These are phyloP conservation scores for Pascua sp. DNA, from an alignment of 1,284 basidiomycete genomes.

Conservation along the genomic window DNA sequence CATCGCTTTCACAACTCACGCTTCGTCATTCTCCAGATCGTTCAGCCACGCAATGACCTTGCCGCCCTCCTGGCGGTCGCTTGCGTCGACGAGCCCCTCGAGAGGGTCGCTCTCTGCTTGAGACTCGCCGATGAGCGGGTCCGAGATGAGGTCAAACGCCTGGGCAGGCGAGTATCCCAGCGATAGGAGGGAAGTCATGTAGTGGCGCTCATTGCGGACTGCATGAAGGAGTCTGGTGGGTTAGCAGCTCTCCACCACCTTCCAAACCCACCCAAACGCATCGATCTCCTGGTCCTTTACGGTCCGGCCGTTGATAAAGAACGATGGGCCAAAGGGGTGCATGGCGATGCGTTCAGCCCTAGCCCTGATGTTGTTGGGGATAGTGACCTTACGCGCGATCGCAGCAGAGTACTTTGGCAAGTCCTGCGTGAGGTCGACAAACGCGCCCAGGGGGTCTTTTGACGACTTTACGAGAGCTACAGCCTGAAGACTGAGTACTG, in stretches of 20 bases:
- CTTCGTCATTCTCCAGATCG: slow-evolving; percentile 78
- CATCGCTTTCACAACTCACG: too few relatives aligned
- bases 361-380: slow-evolving; percentile 50
- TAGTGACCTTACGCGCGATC: slow-evolving; percentile 62
- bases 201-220: slow-evolving; percentile 67
- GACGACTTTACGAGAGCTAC: slow-evolving; percentile 67
- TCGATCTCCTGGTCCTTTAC: slow-evolving; percentile 65
- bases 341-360: slow-evolving; percentile 59
- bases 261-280: slow-evolving; percentile 58
- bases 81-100: slow-evolving; percentile 80
- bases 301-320: slow-evolving; percentile 75
- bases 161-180: slow-evolving; percentile 63
- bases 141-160: slow-evolving; percentile 68
- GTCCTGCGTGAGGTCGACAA: slow-evolving; percentile 73
- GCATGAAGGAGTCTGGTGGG: slow-evolving; percentile 60
- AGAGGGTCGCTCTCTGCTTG: slow-evolving; percentile 57
- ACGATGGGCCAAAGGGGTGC: slow-evolving; percentile 28
- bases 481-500: slow-evolving; percentile 70
- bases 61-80: slow-evolving; percentile 76
- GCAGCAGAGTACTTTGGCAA: slow-evolving; percentile 79
- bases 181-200: slow-evolving; percentile 61
- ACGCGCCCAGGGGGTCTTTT: slow-evolving; percentile 58
- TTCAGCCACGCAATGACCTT: slow-evolving; percentile 80
- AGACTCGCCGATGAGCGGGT: slow-evolving; percentile 57
- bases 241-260: slow-evolving; percentile 9